Percentiles rank a stretch among this genome's conserved stretches.
These are phyloP conservation scores for Panicum miliaceum DNA, from an alignment of 176 grass and related monocot genomes.

Conservation along the genomic window DNA sequence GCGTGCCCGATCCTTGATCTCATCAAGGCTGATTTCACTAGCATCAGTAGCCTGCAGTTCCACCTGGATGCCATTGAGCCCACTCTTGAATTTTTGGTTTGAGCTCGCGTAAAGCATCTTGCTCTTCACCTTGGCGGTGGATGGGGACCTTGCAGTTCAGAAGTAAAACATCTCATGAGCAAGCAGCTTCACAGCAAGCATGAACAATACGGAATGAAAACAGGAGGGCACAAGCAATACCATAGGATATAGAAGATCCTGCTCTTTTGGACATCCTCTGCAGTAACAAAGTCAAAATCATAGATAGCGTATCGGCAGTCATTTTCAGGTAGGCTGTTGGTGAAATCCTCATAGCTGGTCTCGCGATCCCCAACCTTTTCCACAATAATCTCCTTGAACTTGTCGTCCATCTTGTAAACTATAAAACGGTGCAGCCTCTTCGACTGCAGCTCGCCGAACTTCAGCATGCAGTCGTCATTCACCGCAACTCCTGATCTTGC, in stretches of 20 bases:
- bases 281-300: slow-evolving; percentile 78
- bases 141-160: slow-evolving; percentile 67
- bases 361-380: slow-evolving; percentile 62
- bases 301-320: slow-evolving; percentile 83
- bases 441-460: slow-evolving; percentile 78
- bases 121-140: slow-evolving; percentile 67
- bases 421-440: slow-evolving; percentile 86
- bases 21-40: slow-evolving; percentile 67
- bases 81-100: slow-evolving; percentile 63
- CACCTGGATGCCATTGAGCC: slow-evolving; percentile 75
- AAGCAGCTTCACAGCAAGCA: not conserved
- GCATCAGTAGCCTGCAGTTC: slow-evolving; percentile 82
- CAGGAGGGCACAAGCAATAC: slow-evolving; percentile 38
- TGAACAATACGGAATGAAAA: not conserved
- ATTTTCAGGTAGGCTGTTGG: slow-evolving; percentile 52
- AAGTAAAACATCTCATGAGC: not conserved
- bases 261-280: slow-evolving; percentile 87
- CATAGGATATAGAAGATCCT: slow-evolving; percentile 90
- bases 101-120: slow-evolving; percentile 95
- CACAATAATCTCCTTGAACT: slow-evolving; percentile 70
- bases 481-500: slow-evolving; percentile 72
- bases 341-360: slow-evolving; percentile 69
- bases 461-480: slow-evolving; percentile 75
- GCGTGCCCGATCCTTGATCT: slow-evolving; percentile 59
- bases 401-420: slow-evolving; percentile 67